Evolutionary conservation across 257 asterid species (phyloP), one percentile per base, ranked within the genome.

Genomic region (Solanum lycopersicoides): DNA sequence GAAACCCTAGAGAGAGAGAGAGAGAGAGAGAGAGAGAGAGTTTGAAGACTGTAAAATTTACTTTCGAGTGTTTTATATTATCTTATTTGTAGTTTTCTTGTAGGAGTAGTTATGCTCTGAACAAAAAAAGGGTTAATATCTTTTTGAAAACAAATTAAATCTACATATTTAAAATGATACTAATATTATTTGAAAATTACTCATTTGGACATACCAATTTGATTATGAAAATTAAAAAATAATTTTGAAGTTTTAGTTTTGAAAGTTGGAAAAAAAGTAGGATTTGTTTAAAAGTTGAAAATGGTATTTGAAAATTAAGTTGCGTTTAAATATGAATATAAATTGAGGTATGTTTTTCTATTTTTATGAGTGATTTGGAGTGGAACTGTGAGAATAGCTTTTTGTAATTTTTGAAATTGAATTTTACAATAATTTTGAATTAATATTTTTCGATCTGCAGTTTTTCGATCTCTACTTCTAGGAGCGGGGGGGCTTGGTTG

Each of bases 1-100:
- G 32, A 86, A 83, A 87, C 88, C 89, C 89, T 89, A 83, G 88
- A 68, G n/a, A n/a, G n/a, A 79, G 66, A 79, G n/a, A 65, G 12
- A 71, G 37, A 53, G 23, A 80, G 65, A 68, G 15, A 72, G 41
- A 44, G 44, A 77, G 65, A 77, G 82, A 42, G 42, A 56, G 42
- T 56, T 9, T 83, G 72, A 39, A 42, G 83, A 53, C 37, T 25
- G 7, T 39, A 34, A 39, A 11, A 5, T 87, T 28, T 53, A 25
- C 7, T 30, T 72, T 28, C 0, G 12, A 15, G 44, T 35, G 6
- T 34, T 53, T 18, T 47, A 4, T 56, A 56, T 3, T 56, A 56
- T 53, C 16, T 53, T 53, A 53, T 53, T 53, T 28, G 9, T 80
- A 79, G 68, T 28, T 80, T 80, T 80, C 68, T 80, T 80, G 68